Evolutionary conservation across 768 basidiomycete genomes (phyloP).

Genomic region (Porpolomopsis calyptriformis): DNA sequence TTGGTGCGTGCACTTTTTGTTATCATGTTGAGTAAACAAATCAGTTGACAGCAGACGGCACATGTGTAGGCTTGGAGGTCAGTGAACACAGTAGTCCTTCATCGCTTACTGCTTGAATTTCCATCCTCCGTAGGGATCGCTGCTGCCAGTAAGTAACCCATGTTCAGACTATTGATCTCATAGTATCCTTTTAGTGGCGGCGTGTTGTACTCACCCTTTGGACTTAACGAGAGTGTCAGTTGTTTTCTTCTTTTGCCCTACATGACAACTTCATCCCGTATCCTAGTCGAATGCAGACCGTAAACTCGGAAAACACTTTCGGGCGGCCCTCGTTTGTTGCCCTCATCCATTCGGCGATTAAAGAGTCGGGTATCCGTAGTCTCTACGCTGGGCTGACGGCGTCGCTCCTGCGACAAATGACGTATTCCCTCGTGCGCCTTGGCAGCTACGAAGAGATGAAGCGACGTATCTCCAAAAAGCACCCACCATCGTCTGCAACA

Average conservation of each 20-base stretch:
- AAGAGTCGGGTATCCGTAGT: slow-evolving; percentile 58
- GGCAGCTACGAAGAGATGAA: slow-evolving; percentile 78
- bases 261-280: slow-evolving; percentile 4
- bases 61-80: slow-evolving; percentile 51
- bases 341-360: slow-evolving; percentile 54
- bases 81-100: slow-evolving; percentile 11
- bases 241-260: neutral
- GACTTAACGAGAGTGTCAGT: slow-evolving; percentile 76
- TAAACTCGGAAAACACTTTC: slow-evolving; percentile 38
- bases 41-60: slow-evolving; percentile 9
- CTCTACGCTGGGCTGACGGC: slow-evolving; percentile 77
- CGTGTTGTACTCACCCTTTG: slow-evolving; percentile 71
- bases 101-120: slow-evolving; percentile 9
- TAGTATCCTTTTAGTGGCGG: slow-evolving; percentile 46
- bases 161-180: slow-evolving; percentile 1
- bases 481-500: slow-evolving; percentile 41
- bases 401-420: slow-evolving; percentile 81
- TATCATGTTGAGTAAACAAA: slow-evolving; percentile 3
- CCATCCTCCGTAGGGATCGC: slow-evolving; percentile 36
- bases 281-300: slow-evolving; percentile 72
- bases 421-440: slow-evolving; percentile 78
- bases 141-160: slow-evolving; percentile 43
- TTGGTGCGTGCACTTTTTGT: slow-evolving; percentile 27
- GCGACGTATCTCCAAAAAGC: slow-evolving; percentile 36
- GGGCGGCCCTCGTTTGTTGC: slow-evolving; percentile 55